phyloP scores from a whole-genome alignment of 1,284 basidiomycete genomes.

The Ceratobasidium sp. region DNA sequence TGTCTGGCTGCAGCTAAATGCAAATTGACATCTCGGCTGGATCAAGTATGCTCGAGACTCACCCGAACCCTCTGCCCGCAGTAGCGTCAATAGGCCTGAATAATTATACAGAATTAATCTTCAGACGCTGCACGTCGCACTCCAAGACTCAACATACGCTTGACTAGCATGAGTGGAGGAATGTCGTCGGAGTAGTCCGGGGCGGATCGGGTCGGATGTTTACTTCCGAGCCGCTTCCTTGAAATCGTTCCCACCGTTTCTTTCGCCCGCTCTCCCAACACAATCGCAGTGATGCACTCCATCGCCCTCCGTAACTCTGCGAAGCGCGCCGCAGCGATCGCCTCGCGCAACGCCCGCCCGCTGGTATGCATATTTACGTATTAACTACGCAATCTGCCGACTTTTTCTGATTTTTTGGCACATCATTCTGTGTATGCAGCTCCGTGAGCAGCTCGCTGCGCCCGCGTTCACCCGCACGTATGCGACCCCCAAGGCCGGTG shows the following conservation, averaged over 20 bases:
- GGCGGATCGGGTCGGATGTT: slow-evolving; percentile 48
- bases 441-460: slow-evolving; percentile 40
- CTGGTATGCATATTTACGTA: slow-evolving; percentile 58
- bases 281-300: slow-evolving; percentile 75
- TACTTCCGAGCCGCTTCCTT: slow-evolving; percentile 47
- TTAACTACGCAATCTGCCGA: slow-evolving; percentile 44
- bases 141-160: slow-evolving; percentile 22
- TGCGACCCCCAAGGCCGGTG: slow-evolving; percentile 91
- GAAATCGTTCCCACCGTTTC: slow-evolving; percentile 53
- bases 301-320: slow-evolving; percentile 82
- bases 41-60: slow-evolving; percentile 12
- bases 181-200: slow-evolving; percentile 42
- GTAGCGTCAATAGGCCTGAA: background rate
- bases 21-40: slow-evolving; percentile 3
- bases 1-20: slow-evolving; percentile 11
- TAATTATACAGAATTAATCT: background rate
- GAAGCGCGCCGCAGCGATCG: slow-evolving; percentile 47
- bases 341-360: slow-evolving; percentile 54
- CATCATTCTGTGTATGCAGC: slow-evolving; percentile 39
- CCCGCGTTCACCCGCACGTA: slow-evolving; percentile 73
- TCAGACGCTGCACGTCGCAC: background rate
- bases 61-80: slow-evolving; percentile 19
- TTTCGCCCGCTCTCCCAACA: slow-evolving; percentile 47
- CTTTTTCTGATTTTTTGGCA: slow-evolving; percentile 37
- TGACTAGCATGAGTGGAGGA: slow-evolving; percentile 33